Evolutionary conservation across 1,284 basidiomycete species (phyloP).

Genomic region (Butyriboletus appendiculatus): DNA sequence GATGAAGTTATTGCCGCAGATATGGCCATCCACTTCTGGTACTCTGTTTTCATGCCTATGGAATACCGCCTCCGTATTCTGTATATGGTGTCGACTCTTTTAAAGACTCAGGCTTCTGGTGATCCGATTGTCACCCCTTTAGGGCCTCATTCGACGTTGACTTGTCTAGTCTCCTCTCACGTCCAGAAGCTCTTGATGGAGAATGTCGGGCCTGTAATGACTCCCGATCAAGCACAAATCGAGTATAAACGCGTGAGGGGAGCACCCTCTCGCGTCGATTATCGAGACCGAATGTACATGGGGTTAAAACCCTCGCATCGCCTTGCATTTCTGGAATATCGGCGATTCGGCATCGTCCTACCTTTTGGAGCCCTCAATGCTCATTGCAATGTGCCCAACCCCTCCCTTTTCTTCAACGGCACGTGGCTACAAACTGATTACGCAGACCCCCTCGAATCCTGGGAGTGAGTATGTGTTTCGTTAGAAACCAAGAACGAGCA

Average conservation of each 20-base stretch:
- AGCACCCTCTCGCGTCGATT: constrained; percentile 37
- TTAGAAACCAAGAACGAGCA: not conserved
- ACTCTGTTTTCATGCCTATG: constrained; percentile 41
- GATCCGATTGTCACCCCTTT: constrained; percentile 9
- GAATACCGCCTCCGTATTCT: constrained; percentile 32
- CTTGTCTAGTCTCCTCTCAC: constrained; percentile 14
- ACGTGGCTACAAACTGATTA: constrained; percentile 41
- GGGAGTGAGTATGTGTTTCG: constrained; percentile 38
- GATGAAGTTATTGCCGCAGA: constrained; percentile 38
- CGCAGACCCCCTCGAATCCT: constrained; percentile 42
- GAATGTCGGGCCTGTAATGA: constrained; percentile 19
- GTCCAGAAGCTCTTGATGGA: constrained; percentile 17
- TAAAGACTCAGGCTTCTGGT: constrained; percentile 9
- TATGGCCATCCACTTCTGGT: constrained; percentile 46
- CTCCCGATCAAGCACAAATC: constrained; percentile 26
- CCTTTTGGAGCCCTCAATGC: constrained; percentile 44
- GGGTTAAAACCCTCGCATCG: constrained; percentile 43
- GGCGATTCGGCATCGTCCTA: constrained; percentile 42
- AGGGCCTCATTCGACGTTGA: constrained; percentile 22
- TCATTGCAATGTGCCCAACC: constrained; percentile 42
- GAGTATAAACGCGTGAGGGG: constrained; percentile 26
- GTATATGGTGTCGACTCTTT: constrained; percentile 16
- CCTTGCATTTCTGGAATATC: constrained; percentile 40
- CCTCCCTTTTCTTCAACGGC: constrained; percentile 39
- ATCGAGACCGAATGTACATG: constrained; percentile 35